Evolutionary conservation across 805 yeast genomes (phyloP).

Genomic region (Lipomyces japonicus): DNA sequence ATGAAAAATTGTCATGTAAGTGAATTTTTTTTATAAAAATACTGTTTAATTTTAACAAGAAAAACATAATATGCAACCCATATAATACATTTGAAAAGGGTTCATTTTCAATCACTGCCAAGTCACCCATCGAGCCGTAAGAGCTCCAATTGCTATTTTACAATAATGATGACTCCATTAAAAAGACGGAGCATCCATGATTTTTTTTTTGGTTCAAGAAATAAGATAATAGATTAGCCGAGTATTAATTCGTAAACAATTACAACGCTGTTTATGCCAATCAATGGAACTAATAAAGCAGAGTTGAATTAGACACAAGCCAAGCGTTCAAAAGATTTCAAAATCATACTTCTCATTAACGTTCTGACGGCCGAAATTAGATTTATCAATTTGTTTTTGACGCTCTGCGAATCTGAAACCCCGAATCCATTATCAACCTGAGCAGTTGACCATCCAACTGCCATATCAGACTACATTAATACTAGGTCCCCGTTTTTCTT

Average conservation of each 20-base stretch:
- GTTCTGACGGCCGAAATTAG: constrained; percentile 73
- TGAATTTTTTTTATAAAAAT: too few species aligned
- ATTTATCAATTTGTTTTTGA: constrained; percentile 58
- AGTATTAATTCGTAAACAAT: constrained; percentile 65
- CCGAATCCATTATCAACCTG: constrained; percentile 46
- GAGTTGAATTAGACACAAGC: not conserved
- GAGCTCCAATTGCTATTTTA: too few species aligned
- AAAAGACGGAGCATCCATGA: too few species aligned
- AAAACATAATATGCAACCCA: too few species aligned
- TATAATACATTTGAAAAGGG: too few species aligned
- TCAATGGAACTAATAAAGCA: constrained; percentile 53
- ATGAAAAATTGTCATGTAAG: too few species aligned
- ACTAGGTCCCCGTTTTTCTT: not conserved
- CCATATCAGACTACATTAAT: not conserved
- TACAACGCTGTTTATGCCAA: constrained; percentile 60
- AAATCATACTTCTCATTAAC: constrained; percentile 57
- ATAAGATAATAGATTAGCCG: too few species aligned
- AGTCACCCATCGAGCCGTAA: too few species aligned
- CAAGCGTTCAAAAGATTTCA: not conserved
- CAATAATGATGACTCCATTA: too few species aligned
- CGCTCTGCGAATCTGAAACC: constrained; percentile 40
- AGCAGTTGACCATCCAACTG: constrained; percentile 48
- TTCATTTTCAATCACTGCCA: too few species aligned
- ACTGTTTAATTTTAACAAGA: too few species aligned
- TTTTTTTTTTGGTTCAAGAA: too few species aligned